Base-by-base conservation (phyloP, 371 early-diverging fungal species). In the Aphelidium insulamus region DNA sequence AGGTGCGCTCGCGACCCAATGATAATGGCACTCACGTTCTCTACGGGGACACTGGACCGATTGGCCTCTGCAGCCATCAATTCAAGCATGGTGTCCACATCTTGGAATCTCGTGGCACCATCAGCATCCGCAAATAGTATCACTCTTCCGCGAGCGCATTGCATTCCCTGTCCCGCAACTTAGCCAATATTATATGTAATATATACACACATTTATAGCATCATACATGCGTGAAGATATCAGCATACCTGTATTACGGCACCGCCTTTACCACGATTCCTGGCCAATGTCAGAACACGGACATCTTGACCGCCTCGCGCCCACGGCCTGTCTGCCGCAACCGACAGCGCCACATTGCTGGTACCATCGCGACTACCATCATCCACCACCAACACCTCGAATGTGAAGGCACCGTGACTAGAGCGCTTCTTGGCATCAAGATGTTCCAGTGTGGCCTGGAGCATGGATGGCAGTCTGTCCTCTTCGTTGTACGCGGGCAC, bases 111-210 rank as follows among this genome's bases (percentile, higher is more conserved):
- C 0, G 88, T 83, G 0, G 94, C 90, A 15, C 90, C 94, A 52
- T 92, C 94, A 0, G 94, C 90, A 52, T 92, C 94, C 11, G 80
- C 88, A 66, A 92, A 85, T 37, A 92, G 49, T 23, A 86, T 48
- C 23, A 45, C 45, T 30, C 72, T 54, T 8, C 90, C 94, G n/a
- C 76, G 59, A 12, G 82, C 62, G 28, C 52, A 55, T 33, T 82
- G 51, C 53, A 88, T 69, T 5, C 94, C 94, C 77, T 78, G 39
- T 5, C 25, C 9, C 14, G 26, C 33, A 30, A 15, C 26, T 6
- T 12, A 29, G 6, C 19, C 14, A 21, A 12, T 22, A 14, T 29
- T 8, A 23, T n/a, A 38, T 27, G 26, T 17, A 34, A 36, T n/a
- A 18, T 15, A 12, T 21, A 26, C n/a, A 18, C 15, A 11, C 30